Evolutionary conservation across 768 basidiomycete genomes (phyloP), one percentile per base, ranked within the genome.

Genomic region (Leccinellum rugosiceps): DNA sequence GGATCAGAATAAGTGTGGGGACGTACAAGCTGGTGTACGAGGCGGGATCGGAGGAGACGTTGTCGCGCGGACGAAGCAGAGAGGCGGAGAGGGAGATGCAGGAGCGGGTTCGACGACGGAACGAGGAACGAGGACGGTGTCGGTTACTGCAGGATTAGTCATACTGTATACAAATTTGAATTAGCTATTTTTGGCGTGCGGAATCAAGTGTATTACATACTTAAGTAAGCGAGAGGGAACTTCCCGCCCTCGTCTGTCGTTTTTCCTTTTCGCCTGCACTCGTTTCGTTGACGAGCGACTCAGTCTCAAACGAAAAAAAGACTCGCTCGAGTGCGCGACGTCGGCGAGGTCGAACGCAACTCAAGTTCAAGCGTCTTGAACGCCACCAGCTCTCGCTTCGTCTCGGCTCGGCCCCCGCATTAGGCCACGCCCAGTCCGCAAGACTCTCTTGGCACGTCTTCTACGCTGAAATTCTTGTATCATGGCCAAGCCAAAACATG

Each of bases 11-110:
- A 30, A 75, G 78, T 50, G 63, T 77, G 56, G 79, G 83, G 43
- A 78, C 78, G 59, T 92, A 90, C 78, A 87, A 84, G 71, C 64
- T 92, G 28, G 72, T 86, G 70, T 89, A 88, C 66, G 87, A 86
- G 66, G 76, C 69, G 2, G 86, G 83, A 38, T 73, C 77, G n/a
- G 88, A 89, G 69, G 87, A 89, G 45, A 63, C 71, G 31, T 47
- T 83, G 23, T 75, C 74, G 72, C 80, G 80, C 38, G 19, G 58
- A 50, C 67, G 76, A 55, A 57, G 68, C 28, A 52, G 31, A 44
- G 77, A 72, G 50, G 78, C 73, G 53, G 68, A 66, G 68, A 65
- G 48, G 64, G 65, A 50, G 50, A 64, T 79, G 66, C 50, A 59
- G 57, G 75, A 72, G 59, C 65, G 72, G 61, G 86, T 77, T 23